Evolutionary conservation across 257 asterid genomes (phyloP), one percentile per base, ranked within the genome.

Genomic region (Ehretia macrophylla): DNA sequence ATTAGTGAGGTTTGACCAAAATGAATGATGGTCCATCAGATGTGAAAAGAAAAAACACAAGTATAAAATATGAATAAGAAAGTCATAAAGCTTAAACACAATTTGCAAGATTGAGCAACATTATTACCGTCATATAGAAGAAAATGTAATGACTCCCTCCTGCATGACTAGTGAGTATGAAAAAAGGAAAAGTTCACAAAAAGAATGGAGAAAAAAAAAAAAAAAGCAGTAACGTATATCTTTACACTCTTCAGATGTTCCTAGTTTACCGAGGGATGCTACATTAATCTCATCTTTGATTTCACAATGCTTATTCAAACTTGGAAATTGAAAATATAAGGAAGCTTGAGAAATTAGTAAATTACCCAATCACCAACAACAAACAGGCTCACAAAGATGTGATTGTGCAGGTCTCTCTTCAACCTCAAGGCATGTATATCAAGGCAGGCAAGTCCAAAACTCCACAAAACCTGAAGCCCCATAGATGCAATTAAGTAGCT

Each of bases 401-500:
- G 82, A 60, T 81, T 81, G 56, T 76, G 83, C 50, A 87, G 76
- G 70, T 90, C 98, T 66, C 76, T 81, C 76, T 83, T 82, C 71
- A 83, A 75, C 78, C 87, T 73, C 81, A 90, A 77, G 72, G 98
- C 98, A 76, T 83, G 95, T 42, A 83, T 66, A 65, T 85, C 98
- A 10, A 85, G 76, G 77, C 95, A 90, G 70, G 83, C 85, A 63
- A 90, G 95, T 48, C 90, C 87, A 59, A 83, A 85, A 81, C 98
- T 85, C 98, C 98, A 90, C 77, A 87, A 58, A 50, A 85, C 75
- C 78, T 87, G 96, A 73, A 90, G 91, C 71, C 98, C 96, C 98
- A 90, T 90, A 10, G 96, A 81, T 64, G 98, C 98, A 47, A 90
- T 81, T 75, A 90, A 77, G 78, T 87, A 90, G 79, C 98, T 87